Percentiles rank a stretch among this genome's conserved stretches.
Conservation (phyloP, 345 rosid genomes). For the Boechera stricta region DNA sequence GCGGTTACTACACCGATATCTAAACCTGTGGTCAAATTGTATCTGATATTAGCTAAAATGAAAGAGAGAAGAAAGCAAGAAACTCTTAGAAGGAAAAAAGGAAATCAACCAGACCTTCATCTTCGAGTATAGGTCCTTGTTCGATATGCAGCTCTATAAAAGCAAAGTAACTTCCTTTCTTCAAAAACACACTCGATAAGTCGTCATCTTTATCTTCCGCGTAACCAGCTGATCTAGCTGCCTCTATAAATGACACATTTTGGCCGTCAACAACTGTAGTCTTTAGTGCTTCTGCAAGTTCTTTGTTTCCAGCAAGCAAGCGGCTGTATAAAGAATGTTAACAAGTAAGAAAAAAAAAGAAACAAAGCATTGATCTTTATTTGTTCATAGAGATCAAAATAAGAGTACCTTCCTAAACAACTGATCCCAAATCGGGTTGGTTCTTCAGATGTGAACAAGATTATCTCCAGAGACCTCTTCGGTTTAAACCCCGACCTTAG, state of each 20-base stretch:
- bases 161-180: slow-evolving; percentile 75
- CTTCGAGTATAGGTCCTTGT: slow-evolving; percentile 93
- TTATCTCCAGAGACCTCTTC: slow-evolving; percentile 79
- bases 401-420: slow-evolving; percentile 89
- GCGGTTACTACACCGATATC: slow-evolving; percentile 89
- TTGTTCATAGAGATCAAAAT: background rate
- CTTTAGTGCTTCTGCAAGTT: slow-evolving; percentile 64
- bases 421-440: slow-evolving; percentile 95
- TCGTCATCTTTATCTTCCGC: slow-evolving; percentile 56
- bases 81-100: background rate
- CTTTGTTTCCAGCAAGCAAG: slow-evolving; percentile 72
- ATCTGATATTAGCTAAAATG: background rate
- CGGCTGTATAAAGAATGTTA: slow-evolving; percentile 58
- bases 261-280: slow-evolving; percentile 66
- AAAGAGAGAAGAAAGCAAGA: slow-evolving; percentile 2
- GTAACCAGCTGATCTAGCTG: slow-evolving; percentile 88
- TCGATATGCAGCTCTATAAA: slow-evolving; percentile 95
- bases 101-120: slow-evolving; percentile 58
- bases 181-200: slow-evolving; percentile 64
- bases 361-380: background rate
- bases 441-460: slow-evolving; percentile 93
- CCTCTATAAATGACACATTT: slow-evolving; percentile 76
- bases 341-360: slow-evolving; percentile 8
- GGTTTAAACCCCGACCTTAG: slow-evolving; percentile 87
- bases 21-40: slow-evolving; percentile 51